Evolutionary conservation across 139 green algal species (phyloP), one percentile per base, ranked within the genome.

Genomic region (Chlorella vulgaris): DNA sequence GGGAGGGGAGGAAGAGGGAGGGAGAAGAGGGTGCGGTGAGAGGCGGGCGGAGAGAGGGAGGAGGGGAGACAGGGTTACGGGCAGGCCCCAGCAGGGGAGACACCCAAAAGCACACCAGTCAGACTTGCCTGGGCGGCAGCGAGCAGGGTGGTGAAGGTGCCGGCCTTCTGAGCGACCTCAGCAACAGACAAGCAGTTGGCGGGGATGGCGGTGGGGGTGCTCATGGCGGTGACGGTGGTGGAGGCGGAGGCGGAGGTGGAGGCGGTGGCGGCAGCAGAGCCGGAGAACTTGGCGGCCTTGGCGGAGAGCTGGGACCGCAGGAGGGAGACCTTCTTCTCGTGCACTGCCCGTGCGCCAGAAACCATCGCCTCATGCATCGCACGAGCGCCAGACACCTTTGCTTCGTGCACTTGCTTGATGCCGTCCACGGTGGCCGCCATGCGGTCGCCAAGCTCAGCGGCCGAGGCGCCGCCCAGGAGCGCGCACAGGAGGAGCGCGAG

Each of bases 131-230:
- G 26, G 0, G 75, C 75, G 8, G 75, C 75, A 18, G 75, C 60
- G 58, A 81, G 60, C 60, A 81, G 75, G 18, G 29, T 26, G n/a
- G 36, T 47, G 75, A 81, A 81, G 75, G 40, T 62, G 38, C 60
- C 60, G 21, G 40, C 60, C 28, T 43, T 5, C 10, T 38, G 5
- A 2, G 58, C 53, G 10, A 81, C 36, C 39, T 81, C 39, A 3
- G 75, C 53, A 5, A 61, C 60, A 26, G 24, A 63, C 24, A 62
- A 38, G 75, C 75, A 81, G 21, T 73, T 19, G 6, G 39, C 58
- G 42, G 76, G 76, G 19, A 78, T 33, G 71, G 71, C 71, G 33
- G 35, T 35, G 71, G 71, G 71, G 71, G 71, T 78, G 43, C 7
- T 67, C 33, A 21, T 35, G 31, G 47, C 31, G 4, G 4, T 31